Evolutionary conservation across 1,284 basidiomycete species (phyloP), one percentile per base, ranked within the genome.

Genomic region (Pterulicium gracile): DNA sequence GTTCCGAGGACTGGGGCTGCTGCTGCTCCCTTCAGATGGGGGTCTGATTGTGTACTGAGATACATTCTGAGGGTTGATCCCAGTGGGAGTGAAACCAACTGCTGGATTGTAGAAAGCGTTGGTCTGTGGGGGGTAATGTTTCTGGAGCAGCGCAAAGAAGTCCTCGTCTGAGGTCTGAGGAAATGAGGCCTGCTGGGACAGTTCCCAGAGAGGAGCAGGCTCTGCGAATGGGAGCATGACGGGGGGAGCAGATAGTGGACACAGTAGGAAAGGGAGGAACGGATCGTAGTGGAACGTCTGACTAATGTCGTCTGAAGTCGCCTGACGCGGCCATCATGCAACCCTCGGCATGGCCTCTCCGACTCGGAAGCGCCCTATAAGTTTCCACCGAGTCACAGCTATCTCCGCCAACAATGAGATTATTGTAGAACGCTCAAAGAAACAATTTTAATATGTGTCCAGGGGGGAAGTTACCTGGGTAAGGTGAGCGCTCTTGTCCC

Each of bases 61-160:
- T 4, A 73, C 64, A 52, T 61, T 72, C 58, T 80, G 76, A 0
- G 81, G 81, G 55, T 83, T 75, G 48, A 80, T 64, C 48, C 66
- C 69, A 47, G 69, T 58, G 24, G 51, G 57, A 12, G 58, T 45
- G 48, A 58, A 59, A 43, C 48, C 45, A 45, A 52, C 51, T 51
- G 51, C 49, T 44, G 34, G 47, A 35, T 12, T 47, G 47, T 47
- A 50, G 52, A 51, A 57, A 47, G 53, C 52, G 50, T 47, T 56
- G 43, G 55, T 58, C 54, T 44, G 55, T 20, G 55, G 51, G 15
- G 69, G 68, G 55, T 83, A 85, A 59, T 87, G 84, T 55, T 84
- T 85, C 58, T 81, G 78, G 2, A 88, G 71, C 45, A 88, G 70
- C 14, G 80, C 76, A 47, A 88, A 75, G 54, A 88, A 86, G 62